Conservation (phyloP, 73 alveolate species). For the Paramecium sonneborni region DNA sequence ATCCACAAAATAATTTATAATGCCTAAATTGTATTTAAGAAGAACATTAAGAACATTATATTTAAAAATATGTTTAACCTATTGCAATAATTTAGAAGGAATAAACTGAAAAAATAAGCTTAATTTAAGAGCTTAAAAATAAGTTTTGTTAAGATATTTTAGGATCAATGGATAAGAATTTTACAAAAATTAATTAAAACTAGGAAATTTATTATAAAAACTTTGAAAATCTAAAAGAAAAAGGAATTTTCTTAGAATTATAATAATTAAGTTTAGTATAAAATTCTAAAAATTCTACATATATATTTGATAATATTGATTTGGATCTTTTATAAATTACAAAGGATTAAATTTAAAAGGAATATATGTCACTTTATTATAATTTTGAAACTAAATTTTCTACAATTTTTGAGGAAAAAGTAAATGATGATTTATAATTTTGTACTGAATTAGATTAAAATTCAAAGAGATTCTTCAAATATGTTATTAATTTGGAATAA, state of each 20-base stretch:
- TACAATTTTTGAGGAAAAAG: not conserved
- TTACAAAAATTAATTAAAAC: not conserved
- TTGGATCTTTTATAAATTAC: not conserved
- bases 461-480: not conserved
- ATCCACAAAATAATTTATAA: not conserved
- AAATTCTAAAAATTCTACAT: not conserved
- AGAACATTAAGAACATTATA: not conserved
- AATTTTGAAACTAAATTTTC: not conserved
- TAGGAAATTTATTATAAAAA: not conserved
- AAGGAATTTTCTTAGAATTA: not conserved
- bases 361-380: not conserved
- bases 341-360: not conserved
- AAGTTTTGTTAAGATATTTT: not conserved
- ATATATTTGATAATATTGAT: not conserved
- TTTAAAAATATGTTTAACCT: not conserved
- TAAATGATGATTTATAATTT: not conserved
- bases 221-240: not conserved
- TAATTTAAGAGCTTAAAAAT: not conserved
- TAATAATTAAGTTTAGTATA: not conserved
- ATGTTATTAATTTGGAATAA: not conserved
- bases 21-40: not conserved
- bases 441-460: not conserved
- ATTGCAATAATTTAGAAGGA: not conserved
- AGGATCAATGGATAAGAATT: not conserved
- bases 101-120: not conserved